Conservation (phyloP, 2,329 filamentous ascomycete species). For the Penicillium frequentans region DNA sequence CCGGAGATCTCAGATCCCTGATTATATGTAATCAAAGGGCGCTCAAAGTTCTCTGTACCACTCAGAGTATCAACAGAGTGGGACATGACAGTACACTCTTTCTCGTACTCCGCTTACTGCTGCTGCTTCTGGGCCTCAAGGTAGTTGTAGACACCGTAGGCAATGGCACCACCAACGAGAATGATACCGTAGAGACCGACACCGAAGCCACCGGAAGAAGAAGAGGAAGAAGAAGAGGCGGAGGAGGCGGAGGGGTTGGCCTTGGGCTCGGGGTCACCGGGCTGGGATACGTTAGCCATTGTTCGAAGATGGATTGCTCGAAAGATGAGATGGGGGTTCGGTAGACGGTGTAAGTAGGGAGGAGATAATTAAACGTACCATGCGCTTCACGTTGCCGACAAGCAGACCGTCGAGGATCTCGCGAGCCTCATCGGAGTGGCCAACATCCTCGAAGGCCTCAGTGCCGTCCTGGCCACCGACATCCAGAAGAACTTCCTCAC, state of each 20-base stretch:
- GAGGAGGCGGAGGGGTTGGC: constrained; percentile 52
- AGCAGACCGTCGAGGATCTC: constrained; percentile 81
- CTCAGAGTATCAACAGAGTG: not conserved
- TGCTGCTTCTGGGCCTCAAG: constrained; percentile 54
- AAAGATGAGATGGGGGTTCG: not conserved
- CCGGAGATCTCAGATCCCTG: not conserved
- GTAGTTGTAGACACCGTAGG: constrained; percentile 85
- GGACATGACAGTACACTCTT: not conserved
- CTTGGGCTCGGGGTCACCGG: constrained; percentile 76
- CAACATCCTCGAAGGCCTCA: constrained; percentile 98
- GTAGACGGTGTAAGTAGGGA: not conserved
- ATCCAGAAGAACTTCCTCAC: constrained; percentile 96
- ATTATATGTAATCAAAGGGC: not conserved
- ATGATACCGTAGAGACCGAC: constrained; percentile 80
- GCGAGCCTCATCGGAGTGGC: constrained; percentile 96
- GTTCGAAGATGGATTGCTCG: constrained; percentile 2
- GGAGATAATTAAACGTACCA: constrained; percentile 55
- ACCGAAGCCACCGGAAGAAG: constrained; percentile 55
- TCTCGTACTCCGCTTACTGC: constrained; percentile 19
- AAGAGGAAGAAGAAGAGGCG: constrained; percentile 38
- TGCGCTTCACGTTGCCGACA: constrained; percentile 76
- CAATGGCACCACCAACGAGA: constrained; percentile 71
- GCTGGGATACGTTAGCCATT: constrained; percentile 38
- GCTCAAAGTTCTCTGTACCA: not conserved
- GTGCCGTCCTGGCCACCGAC: constrained; percentile 94